A percentile compares a stretch with the other conserved stretches of the same genome.
These are phyloP conservation scores for Penicillium sp. DNA, from an alignment of 2,329 filamentous ascomycete genomes.

Conservation along the genomic window DNA sequence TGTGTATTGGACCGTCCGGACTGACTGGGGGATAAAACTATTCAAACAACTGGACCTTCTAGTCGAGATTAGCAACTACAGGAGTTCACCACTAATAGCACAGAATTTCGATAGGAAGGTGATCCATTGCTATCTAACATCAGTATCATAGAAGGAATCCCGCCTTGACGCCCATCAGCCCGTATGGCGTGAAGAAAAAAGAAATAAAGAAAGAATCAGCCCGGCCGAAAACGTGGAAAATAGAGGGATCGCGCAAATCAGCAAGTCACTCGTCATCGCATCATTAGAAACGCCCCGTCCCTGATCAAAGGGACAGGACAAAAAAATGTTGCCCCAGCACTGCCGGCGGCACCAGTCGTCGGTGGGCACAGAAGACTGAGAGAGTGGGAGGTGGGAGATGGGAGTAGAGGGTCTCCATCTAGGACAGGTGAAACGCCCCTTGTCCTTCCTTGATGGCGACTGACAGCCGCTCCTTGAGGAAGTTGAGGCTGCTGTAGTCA, in stretches of 20 bases:
- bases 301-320: constrained; percentile 7
- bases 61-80: too few species aligned
- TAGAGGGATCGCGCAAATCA: constrained; percentile 15
- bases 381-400: neutral
- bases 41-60: too few species aligned
- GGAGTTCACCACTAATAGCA: constrained; percentile 1
- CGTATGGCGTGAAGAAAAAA: constrained; percentile 16
- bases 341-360: constrained; percentile 6
- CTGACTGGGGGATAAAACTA: too few species aligned
- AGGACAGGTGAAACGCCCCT: constrained; percentile 95
- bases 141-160: constrained; percentile 15
- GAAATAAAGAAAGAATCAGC: constrained; percentile 15
- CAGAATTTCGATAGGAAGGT: constrained; percentile 3
- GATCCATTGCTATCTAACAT: constrained; percentile 29
- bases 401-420: constrained; percentile 4
- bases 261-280: constrained; percentile 19
- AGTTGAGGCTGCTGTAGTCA: constrained; percentile 77
- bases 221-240: constrained; percentile 19
- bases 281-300: constrained; percentile 16
- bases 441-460: constrained; percentile 93
- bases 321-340: constrained; percentile 8
- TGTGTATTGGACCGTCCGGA: too few species aligned
- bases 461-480: constrained; percentile 73
- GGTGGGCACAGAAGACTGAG: constrained; percentile 2
- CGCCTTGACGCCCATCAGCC: constrained; percentile 22